Evolutionary conservation across 108 stramenopile genomes (phyloP).

Genomic region (Pseudonitzschia delicatissima): DNA sequence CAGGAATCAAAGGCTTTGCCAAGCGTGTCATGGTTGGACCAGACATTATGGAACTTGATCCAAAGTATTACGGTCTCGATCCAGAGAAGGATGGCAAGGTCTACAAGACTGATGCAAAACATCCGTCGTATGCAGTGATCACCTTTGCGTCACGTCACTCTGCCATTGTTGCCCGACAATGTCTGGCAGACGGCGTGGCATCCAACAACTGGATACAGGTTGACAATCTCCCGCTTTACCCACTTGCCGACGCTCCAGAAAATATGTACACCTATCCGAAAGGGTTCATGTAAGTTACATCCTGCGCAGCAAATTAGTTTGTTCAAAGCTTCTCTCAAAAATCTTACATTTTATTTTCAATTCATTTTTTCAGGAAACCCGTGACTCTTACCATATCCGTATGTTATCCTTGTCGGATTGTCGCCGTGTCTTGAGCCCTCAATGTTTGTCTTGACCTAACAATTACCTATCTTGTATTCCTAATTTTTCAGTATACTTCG

Average conservation of each 20-base stretch:
- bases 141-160: conserved; percentile 82
- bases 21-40: neutral
- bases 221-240: conserved; percentile 71
- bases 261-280: conserved; percentile 27
- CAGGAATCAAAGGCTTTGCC: neutral
- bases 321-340: too few relatives aligned
- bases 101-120: neutral
- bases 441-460: neutral
- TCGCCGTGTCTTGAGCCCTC: neutral
- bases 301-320: too few relatives aligned
- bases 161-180: conserved; percentile 76
- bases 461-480: neutral
- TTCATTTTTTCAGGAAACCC: neutral
- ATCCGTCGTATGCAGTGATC: conserved; percentile 72
- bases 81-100: neutral
- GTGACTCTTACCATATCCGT: conserved; percentile 4
- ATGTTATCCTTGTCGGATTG: neutral
- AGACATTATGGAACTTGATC: neutral
- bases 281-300: conserved; percentile 41
- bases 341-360: too few relatives aligned
- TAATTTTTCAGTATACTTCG: neutral
- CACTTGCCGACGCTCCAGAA: conserved; percentile 79
- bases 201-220: conserved; percentile 57
- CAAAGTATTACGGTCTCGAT: neutral
- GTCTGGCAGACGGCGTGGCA: conserved; percentile 74